Conservation (phyloP, 2,329 filamentous ascomycete genomes). For the Phialophora verrucosa region DNA sequence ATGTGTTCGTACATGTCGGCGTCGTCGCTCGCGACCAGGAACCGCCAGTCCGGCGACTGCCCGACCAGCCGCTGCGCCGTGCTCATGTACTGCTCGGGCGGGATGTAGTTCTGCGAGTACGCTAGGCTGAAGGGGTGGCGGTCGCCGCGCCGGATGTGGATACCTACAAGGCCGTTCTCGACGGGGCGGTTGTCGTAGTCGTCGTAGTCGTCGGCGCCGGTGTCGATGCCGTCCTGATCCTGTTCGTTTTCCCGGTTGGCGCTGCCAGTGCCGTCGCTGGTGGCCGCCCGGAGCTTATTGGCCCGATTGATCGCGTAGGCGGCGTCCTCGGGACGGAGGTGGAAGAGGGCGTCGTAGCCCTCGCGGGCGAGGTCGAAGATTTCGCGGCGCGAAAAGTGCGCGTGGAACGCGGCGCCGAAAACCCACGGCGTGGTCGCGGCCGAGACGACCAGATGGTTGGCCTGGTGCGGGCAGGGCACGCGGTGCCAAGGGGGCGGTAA, state of each 20-base stretch:
- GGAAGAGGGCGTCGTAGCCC: constrained; percentile 77
- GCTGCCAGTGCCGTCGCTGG: background rate
- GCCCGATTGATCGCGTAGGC: constrained; percentile 68
- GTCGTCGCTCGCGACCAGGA: constrained; percentile 78
- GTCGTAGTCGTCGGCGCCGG: constrained; percentile 28
- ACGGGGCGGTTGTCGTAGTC: background rate
- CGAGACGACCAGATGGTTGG: constrained; percentile 76
- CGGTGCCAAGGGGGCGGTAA: constrained; percentile 76
- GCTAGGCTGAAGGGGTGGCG: constrained; percentile 76
- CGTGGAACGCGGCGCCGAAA: constrained; percentile 66
- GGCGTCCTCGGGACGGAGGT: constrained; percentile 68
- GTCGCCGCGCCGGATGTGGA: constrained; percentile 83
- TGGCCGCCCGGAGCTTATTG: constrained; percentile 55
- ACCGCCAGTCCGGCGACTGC: constrained; percentile 29
- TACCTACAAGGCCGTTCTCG: constrained; percentile 65
- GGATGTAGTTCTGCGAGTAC: constrained; percentile 78
- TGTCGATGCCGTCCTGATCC: constrained; percentile 41
- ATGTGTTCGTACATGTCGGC: constrained; percentile 68
- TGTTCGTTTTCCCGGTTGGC: background rate
- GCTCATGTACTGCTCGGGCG: constrained; percentile 69
- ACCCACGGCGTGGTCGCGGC: constrained; percentile 68
- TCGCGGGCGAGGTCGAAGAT: constrained; percentile 71
- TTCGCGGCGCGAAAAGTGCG: constrained; percentile 62
- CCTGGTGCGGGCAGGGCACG: constrained; percentile 77
- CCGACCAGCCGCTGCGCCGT: constrained; percentile 59